A percentile compares a stretch with the other conserved stretches of the same genome.
These are phyloP conservation scores for Millerago galiae DNA, from an alignment of 805 yeast genomes.

Conservation along the genomic window DNA sequence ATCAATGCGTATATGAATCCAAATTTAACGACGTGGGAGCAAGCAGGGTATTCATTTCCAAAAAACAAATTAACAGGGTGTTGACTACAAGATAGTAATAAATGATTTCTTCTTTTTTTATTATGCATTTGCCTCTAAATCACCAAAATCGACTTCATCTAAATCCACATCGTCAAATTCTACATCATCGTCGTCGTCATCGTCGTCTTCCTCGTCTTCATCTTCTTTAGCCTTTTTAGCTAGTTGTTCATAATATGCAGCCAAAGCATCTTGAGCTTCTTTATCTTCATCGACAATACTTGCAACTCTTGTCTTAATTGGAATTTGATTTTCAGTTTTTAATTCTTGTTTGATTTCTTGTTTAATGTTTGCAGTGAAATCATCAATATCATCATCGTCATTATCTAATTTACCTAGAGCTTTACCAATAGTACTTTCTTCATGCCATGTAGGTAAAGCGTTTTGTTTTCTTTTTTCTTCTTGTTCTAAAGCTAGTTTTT, in stretches of 20 bases:
- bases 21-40: conserved; percentile 69
- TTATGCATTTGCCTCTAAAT: conserved; percentile 21
- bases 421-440: conserved; percentile 79
- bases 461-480: conserved; percentile 78
- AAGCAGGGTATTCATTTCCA: conserved; percentile 69
- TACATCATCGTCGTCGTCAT: conserved; percentile 41
- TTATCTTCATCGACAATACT: conserved; percentile 19
- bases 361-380: conserved; percentile 1
- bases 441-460: conserved; percentile 96
- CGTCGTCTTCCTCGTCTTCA: conserved; percentile 23
- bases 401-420: conserved; percentile 49
- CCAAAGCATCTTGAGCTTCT: conserved; percentile 21
- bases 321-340: conserved; percentile 6
- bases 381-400: conserved; percentile 43
- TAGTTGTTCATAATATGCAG: conserved; percentile 22
- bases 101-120: neutral
- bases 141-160: conserved; percentile 28
- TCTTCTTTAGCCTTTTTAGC: conserved; percentile 22
- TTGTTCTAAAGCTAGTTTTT: conserved; percentile 57
- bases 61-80: conserved; percentile 48
- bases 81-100: neutral
- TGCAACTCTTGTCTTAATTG: conserved; percentile 10
- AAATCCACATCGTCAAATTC: conserved; percentile 62
- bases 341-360: conserved; percentile 5
- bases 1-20: conserved; percentile 57